Evolutionary conservation across 2,329 filamentous ascomycete genomes (phyloP), one percentile per base, ranked within the genome.

Genomic region (Drechmeria coniospora): DNA sequence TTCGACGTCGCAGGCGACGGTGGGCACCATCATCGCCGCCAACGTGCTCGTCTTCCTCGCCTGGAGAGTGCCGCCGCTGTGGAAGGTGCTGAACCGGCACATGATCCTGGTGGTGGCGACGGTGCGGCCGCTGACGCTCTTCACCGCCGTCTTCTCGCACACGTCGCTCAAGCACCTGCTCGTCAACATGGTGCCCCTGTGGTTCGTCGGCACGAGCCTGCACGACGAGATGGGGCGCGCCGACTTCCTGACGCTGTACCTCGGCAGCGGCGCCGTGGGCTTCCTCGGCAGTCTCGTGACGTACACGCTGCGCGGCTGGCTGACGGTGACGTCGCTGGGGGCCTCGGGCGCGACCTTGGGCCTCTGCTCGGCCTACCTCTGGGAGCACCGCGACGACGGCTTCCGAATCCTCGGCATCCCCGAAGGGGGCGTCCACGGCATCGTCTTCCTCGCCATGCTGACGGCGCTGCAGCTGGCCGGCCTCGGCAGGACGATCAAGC

Each of bases 111-210:
- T 74, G 7, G 63, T 76, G 6, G 76, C 70, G 6, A 72, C 72
- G 28, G 77, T 79, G 7, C 64, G 64, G 35, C 64, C 77, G 4
- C 32, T 70, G 13, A 65, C 67, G 36, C 49, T 80, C 35, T 42
- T 87, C 16, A 68, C 70, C 19, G 69, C 70, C 38, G 56, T 69
- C 27, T 80, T 84, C 54, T 79, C 74, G 13, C 81, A 90, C 54
- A 68, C 78, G 29, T 54, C 50, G 3, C 37, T 73, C 12, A 42
- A 50, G 25, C 81, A 90, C 48, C 47, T 80, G 21, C 33, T 60
- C 15, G 45, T 61, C 23, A 87, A 87, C 51, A 73, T 80, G 66
- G 39, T 63, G 7, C 56, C 66, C 22, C 56, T 87, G 4, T 75
- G 63, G 57, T 56, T 80, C 42, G 59, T 83, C 12, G 81, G 79